These are phyloP conservation scores for Ganoderma resinaceum DNA, from an alignment of 1,284 basidiomycete genomes.

Conservation along the genomic window DNA sequence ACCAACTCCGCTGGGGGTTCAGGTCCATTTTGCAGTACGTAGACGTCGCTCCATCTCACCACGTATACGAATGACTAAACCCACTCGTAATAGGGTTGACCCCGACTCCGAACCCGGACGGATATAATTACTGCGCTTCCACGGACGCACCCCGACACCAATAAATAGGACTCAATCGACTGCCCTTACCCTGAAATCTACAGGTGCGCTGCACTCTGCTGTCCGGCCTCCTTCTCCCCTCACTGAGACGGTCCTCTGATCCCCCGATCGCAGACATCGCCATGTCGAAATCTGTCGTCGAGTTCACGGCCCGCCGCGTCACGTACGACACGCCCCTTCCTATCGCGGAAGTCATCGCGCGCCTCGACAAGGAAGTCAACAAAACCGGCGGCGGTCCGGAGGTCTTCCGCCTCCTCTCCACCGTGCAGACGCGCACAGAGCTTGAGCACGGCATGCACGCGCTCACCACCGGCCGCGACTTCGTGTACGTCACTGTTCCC, in stretches of 20 bases:
- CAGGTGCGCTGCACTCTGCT: neutral
- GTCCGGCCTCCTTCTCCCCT: too few species aligned
- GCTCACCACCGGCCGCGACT: constrained; percentile 47
- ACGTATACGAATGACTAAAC: neutral
- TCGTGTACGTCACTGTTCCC: constrained; percentile 52
- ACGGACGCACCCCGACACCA: neutral
- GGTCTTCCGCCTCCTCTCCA: constrained; percentile 40
- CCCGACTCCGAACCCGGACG: neutral
- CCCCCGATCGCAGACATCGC: neutral
- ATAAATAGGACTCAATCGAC: neutral
- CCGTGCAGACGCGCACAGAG: constrained; percentile 45
- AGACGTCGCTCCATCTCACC: too few species aligned
- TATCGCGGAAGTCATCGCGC: constrained; percentile 48
- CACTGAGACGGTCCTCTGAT: neutral
- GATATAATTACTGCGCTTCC: neutral
- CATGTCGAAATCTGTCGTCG: constrained; percentile 32
- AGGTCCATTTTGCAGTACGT: neutral
- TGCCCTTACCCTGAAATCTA: neutral
- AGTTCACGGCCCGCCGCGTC: constrained; percentile 49
- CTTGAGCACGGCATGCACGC: constrained; percentile 42
- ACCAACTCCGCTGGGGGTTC: neutral
- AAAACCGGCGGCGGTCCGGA: constrained; percentile 42
- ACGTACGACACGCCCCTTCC: constrained; percentile 51
- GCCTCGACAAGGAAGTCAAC: constrained; percentile 53
- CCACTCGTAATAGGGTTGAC: neutral